phyloP scores from a whole-genome alignment of 2,329 filamentous ascomycete genomes.

The Diaporthe sp. region DNA sequence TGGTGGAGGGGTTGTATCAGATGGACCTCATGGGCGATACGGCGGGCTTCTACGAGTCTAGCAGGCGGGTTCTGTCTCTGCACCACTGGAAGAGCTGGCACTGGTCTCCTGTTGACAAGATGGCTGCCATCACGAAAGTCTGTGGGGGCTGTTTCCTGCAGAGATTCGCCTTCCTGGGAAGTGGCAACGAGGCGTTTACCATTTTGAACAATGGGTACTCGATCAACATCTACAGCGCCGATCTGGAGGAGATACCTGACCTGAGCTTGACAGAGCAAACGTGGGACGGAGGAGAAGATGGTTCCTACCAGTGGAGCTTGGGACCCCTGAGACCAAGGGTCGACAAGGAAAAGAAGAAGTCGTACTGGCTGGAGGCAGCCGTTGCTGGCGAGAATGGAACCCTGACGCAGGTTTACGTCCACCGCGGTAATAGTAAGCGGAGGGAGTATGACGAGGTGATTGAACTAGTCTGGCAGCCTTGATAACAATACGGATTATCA shows the following conservation, averaged over 20 bases:
- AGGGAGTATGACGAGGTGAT: slow-evolving; percentile 61
- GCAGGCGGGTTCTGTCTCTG: slow-evolving; percentile 64
- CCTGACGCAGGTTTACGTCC: slow-evolving; percentile 67
- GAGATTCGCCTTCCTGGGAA: slow-evolving; percentile 61
- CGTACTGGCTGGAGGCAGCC: slow-evolving; percentile 62
- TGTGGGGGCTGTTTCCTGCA: slow-evolving; percentile 72
- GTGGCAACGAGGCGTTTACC: slow-evolving; percentile 44
- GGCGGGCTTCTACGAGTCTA: slow-evolving; percentile 72
- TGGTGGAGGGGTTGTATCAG: slow-evolving; percentile 68
- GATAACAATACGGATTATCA: not conserved
- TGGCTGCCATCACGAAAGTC: slow-evolving; percentile 61
- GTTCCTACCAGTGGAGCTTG: slow-evolving; percentile 65
- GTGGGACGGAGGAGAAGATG: slow-evolving; percentile 65
- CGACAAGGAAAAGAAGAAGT: slow-evolving; percentile 60
- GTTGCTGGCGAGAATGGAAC: slow-evolving; percentile 52
- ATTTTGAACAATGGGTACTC: slow-evolving; percentile 72
- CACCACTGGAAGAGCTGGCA: slow-evolving; percentile 77
- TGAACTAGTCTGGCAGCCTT: slow-evolving; percentile 59
- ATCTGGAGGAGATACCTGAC: slow-evolving; percentile 49
- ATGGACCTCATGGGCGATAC: slow-evolving; percentile 68
- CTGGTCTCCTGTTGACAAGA: slow-evolving; percentile 61
- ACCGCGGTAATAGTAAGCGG: slow-evolving; percentile 52
- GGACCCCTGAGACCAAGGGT: slow-evolving; percentile 61
- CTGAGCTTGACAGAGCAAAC: slow-evolving; percentile 49
- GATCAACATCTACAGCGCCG: slow-evolving; percentile 60